Evolutionary conservation across 768 basidiomycete genomes (phyloP).

Genomic region (Coprinopsis marcescibilis): DNA sequence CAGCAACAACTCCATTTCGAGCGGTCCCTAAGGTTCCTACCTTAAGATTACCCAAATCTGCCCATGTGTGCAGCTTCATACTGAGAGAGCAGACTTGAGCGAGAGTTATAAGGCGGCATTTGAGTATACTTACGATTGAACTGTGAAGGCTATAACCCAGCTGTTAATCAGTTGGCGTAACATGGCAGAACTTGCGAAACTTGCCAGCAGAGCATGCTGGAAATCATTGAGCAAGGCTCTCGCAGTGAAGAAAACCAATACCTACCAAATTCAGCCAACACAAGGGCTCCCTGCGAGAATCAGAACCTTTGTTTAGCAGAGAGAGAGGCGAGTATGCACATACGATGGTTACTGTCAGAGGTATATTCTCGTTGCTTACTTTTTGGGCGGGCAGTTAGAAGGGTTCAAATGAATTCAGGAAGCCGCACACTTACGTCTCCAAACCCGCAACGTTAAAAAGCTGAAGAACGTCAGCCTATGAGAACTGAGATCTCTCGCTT

Average conservation of each 20-base stretch:
- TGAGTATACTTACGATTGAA: conserved; percentile 34
- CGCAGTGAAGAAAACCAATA: not conserved
- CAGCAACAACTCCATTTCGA: not conserved
- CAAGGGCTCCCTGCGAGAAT: no score
- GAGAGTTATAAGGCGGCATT: not conserved
- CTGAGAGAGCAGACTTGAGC: conserved; percentile 20
- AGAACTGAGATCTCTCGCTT: conserved; percentile 1
- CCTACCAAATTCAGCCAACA: conserved; percentile 52
- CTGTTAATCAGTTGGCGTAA: not conserved
- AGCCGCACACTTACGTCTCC: conserved; percentile 33
- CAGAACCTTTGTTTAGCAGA: conserved; percentile 20
- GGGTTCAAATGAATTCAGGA: not conserved
- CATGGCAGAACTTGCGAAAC: conserved; percentile 11
- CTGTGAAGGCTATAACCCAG: conserved; percentile 35
- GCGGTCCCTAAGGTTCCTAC: conserved; percentile 16
- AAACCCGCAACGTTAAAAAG: conserved; percentile 39
- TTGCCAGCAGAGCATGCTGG: conserved; percentile 38
- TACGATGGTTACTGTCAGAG: conserved; percentile 39
- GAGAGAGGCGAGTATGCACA: conserved; percentile 12
- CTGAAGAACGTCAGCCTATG: no score
- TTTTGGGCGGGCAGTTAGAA: not conserved
- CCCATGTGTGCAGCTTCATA: conserved; percentile 37
- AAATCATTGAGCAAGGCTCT: not conserved
- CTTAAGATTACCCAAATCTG: conserved; percentile 39
- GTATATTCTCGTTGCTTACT: conserved; percentile 47